Percentiles rank a stretch among this genome's conserved stretches.
Conservation (phyloP, 108 stramenopile species). For the Chaetoceros muelleri region DNA sequence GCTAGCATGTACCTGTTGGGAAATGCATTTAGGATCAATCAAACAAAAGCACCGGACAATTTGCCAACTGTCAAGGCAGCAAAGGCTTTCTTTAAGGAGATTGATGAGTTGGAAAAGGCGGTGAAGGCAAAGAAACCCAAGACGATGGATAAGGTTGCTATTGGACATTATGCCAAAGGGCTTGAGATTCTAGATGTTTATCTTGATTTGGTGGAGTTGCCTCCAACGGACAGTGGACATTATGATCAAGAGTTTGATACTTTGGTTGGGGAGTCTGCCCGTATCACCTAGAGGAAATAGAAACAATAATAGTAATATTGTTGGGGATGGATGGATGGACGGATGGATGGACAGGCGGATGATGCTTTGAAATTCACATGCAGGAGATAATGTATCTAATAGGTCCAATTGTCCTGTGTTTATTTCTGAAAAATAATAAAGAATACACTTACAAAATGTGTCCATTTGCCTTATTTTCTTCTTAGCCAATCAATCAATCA, state of each 20-base stretch:
- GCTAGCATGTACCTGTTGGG: slow-evolving; percentile 73
- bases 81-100: slow-evolving; percentile 74
- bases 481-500: no score
- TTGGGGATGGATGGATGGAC: no score
- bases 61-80: slow-evolving; percentile 80
- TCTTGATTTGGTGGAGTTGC: slow-evolving; percentile 79
- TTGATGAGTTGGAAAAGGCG: slow-evolving; percentile 59
- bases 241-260: slow-evolving; percentile 74
- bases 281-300: slow-evolving; percentile 76
- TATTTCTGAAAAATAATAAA: no score
- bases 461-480: no score
- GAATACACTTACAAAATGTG: no score
- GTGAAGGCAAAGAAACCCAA: slow-evolving; percentile 34
- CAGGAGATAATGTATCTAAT: no score
- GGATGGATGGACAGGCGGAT: no score
- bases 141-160: slow-evolving; percentile 25
- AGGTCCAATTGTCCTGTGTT: no score
- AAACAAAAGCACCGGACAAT: slow-evolving; percentile 78
- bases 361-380: no score
- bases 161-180: slow-evolving; percentile 36
- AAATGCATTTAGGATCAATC: slow-evolving; percentile 84
- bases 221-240: slow-evolving; percentile 64
- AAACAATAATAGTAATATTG: no score
- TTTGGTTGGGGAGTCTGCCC: slow-evolving; percentile 39
- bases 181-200: slow-evolving; percentile 65